Evolutionary conservation across 306 rosid genomes (phyloP).

Genomic region (Malus fusca): DNA sequence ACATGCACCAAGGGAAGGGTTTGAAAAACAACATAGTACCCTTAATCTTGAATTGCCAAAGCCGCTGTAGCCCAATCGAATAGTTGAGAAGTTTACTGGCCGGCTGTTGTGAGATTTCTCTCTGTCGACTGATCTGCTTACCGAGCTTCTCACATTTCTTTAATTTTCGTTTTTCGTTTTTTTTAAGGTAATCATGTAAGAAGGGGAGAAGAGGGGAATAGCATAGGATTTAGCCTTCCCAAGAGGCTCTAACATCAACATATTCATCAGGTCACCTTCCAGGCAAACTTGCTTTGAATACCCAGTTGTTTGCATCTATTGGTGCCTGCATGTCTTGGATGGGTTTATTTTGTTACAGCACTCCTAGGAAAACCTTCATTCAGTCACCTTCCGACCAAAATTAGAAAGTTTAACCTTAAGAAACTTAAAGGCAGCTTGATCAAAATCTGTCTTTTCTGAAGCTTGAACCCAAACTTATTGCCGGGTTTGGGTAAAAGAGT

Average conservation of each 20-base stretch:
- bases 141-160: conserved; percentile 59
- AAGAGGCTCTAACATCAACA: conserved; percentile 39
- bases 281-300: conserved; percentile 35
- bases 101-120: conserved; percentile 50
- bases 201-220: conserved; percentile 55
- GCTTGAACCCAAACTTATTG: not conserved
- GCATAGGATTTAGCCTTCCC: conserved; percentile 37
- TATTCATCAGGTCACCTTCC: conserved; percentile 38
- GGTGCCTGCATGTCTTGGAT: conserved; percentile 26
- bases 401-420: not conserved
- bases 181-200: conserved; percentile 14
- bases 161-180: not conserved
- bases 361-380: not conserved
- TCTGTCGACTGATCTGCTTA: conserved; percentile 70
- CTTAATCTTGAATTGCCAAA: conserved; percentile 75
- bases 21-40: conserved; percentile 19
- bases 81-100: conserved; percentile 57
- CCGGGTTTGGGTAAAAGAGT: not conserved
- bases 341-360: not conserved
- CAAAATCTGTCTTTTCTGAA: not conserved
- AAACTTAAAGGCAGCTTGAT: not conserved
- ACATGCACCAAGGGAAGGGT: conserved; percentile 82
- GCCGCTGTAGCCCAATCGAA: conserved; percentile 62
- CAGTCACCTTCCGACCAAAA: not conserved
- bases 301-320: conserved; percentile 36